Evolutionary conservation across 495 filamentous ascomycete species (phyloP), one percentile per base, ranked within the genome.

Genomic region (Copromyces sp.): DNA sequence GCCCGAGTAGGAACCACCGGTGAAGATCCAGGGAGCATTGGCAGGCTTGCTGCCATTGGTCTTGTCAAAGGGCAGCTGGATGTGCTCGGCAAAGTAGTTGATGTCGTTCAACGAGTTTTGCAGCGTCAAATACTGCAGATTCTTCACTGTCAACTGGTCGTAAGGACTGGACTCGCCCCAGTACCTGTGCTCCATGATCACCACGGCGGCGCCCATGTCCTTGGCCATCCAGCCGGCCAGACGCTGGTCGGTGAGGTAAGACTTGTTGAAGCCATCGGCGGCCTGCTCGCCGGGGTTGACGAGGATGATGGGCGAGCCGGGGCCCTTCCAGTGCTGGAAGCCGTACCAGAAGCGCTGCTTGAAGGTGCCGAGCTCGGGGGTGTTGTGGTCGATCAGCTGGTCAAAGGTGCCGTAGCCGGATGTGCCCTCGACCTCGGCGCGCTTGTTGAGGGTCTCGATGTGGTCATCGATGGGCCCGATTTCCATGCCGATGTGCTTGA

Each of bases 1-100:
- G 69, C 90, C 90, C 38, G 87, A 84, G 78, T 92, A 92, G 5
- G 88, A 90, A 44, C 89, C 89, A 41, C 90, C 90, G 2, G 83
- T 82, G 70, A 87, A 84, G 11, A 92, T 80, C 90, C 90, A 92
- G 5, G 90, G 89, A 68, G 70, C 88, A 85, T 75, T 87, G 80
- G 53, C 83, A 75, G 68, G 88, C 82, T 75, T 85, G 78, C 85
- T 90, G 75, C 80, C 84, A 16, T 82, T 81, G 42, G 82, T 82
- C 0, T 73, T 78, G 71, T 90, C 89, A 74, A 91, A 92, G 0
- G 88, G 86, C 38, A 88, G 81, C 3, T 83, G 77, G 39, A 87
- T 85, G 71, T 84, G 88, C 71, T 86, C 84, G 20, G 90, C 89
- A 78, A 92, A 90, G 80, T 90, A 84, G 37, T 83, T 84, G 29